Conservation (phyloP, 129 eudicot genomes). For the Chrysanthemum makinoi region DNA sequence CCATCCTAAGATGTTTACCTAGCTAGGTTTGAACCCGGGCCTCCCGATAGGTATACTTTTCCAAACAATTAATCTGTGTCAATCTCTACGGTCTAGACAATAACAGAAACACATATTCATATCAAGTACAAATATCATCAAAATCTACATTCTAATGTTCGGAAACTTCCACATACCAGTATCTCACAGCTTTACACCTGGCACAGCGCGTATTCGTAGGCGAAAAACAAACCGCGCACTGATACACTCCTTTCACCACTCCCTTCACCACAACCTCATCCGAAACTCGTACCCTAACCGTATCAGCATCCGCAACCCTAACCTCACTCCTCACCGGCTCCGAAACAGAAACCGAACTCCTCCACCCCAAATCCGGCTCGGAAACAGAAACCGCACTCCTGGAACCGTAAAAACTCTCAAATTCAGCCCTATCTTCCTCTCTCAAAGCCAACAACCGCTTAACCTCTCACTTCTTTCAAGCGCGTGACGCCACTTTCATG, state of each 20-base stretch:
- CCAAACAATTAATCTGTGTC: neutral
- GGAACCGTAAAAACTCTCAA: constrained; percentile 39
- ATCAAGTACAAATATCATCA: neutral
- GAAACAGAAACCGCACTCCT: constrained; percentile 8
- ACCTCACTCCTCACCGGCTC: constrained; percentile 4
- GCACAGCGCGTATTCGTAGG: constrained; percentile 68
- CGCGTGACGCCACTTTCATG: constrained; percentile 56
- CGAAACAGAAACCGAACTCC: constrained; percentile 8
- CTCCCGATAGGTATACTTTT: too few species aligned
- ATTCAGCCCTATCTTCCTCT: constrained; percentile 72
- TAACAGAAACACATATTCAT: neutral
- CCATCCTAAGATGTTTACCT: too few species aligned
- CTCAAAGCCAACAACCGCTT: constrained; percentile 52
- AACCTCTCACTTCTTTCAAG: too few species aligned
- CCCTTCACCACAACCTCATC: constrained; percentile 19
- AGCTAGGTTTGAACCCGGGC: too few species aligned
- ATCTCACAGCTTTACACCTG: constrained; percentile 71
- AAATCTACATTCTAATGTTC: constrained; percentile 6
- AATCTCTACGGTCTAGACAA: too few species aligned
- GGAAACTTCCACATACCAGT: constrained; percentile 51
- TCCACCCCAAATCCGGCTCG: constrained; percentile 9
- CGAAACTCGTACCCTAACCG: constrained; percentile 18
- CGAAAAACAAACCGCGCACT: constrained; percentile 62
- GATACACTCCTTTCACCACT: too few species aligned
- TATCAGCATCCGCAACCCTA: constrained; percentile 17